Base-by-base conservation (phyloP, 495 filamentous ascomycete species). In the Pyrenula aspistea region DNA sequence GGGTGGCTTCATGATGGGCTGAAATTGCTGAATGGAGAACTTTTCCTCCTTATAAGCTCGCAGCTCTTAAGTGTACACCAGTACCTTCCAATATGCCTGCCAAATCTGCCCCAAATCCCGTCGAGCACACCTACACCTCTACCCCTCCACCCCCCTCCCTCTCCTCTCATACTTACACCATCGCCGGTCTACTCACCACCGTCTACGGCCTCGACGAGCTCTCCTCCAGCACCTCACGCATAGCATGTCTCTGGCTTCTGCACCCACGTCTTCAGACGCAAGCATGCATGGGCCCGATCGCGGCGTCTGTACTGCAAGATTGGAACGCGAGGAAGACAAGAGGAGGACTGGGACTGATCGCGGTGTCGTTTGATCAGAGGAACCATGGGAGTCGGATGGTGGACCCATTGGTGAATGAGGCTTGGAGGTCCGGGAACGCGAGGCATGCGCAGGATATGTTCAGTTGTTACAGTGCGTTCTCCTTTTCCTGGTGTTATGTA, bases 381-480 rank as follows among this genome's bases (percentile, higher is more conserved):
- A 98, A 98, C 62, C 93, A 97, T 70, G 92, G 92, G 2, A 73
- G 80, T 1, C 70, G 93, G 54, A 66, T 82, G 56, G 77, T 91
- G 42, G 67, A 76, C 53, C 63, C 70, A 10, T 56, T 75, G 2
- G 71, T 71, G 19, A 96, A 95, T 64, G 75, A 84, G 62, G 75
- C 83, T 3, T 96, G 91, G 92, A 77, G 78, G 55, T 67, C 82
- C 25, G 89, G 89, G 21, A 97, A 98, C 63, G 71, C 77, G 24
- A 81, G 77, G 4, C 93, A 98, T 76, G 91, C 88, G 21, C 81
- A 85, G 62, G 91, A 96, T 64, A 92, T 95, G 88, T 92, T 91
- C 65, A 80, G 74, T 8, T 71, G 79, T 49, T 82, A 79, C 65
- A 71, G 75, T 80, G 60, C 74, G 73, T 74, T 62, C 48, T 63